These are phyloP conservation scores for Arabis hirsuta DNA, from an alignment of 345 rosid species.

Conservation along the genomic window DNA sequence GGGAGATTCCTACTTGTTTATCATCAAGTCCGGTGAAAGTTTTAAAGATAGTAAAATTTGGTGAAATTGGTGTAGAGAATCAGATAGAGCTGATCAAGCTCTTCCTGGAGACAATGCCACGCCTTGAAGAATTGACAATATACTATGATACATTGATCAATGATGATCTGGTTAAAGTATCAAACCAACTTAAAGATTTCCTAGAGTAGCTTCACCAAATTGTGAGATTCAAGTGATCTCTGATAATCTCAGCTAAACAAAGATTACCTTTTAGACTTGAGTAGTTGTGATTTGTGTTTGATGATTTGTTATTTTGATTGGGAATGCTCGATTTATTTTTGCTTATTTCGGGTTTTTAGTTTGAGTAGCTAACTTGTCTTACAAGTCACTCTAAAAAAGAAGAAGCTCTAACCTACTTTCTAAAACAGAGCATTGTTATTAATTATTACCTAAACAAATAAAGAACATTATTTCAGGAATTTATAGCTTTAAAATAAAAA, in stretches of 20 bases:
- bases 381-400: neutral
- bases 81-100: slow-evolving; percentile 1
- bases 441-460: too few species aligned
- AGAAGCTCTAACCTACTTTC: too few species aligned
- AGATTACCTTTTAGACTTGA: neutral
- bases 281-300: neutral
- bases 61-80: neutral
- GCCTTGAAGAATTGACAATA: slow-evolving; percentile 6
- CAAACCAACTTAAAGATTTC: slow-evolving; percentile 6
- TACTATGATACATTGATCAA: neutral
- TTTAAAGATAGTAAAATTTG: slow-evolving; percentile 8
- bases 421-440: too few species aligned
- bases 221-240: slow-evolving; percentile 17
- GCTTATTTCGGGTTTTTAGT: neutral
- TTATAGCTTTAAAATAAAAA: too few species aligned
- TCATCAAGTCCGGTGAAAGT: slow-evolving; percentile 31
- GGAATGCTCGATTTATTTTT: too few species aligned
- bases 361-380: neutral
- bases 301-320: slow-evolving; percentile 2
- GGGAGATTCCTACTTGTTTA: slow-evolving; percentile 21
- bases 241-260: slow-evolving; percentile 15
- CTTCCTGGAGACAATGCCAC: slow-evolving; percentile 31
- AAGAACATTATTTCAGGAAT: too few species aligned
- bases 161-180: neutral
- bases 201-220: slow-evolving; percentile 20